Percentiles rank a stretch among this genome's conserved stretches.
Conservation (phyloP, 23 red algal genomes). For the Gracilaria vermiculophylla region DNA sequence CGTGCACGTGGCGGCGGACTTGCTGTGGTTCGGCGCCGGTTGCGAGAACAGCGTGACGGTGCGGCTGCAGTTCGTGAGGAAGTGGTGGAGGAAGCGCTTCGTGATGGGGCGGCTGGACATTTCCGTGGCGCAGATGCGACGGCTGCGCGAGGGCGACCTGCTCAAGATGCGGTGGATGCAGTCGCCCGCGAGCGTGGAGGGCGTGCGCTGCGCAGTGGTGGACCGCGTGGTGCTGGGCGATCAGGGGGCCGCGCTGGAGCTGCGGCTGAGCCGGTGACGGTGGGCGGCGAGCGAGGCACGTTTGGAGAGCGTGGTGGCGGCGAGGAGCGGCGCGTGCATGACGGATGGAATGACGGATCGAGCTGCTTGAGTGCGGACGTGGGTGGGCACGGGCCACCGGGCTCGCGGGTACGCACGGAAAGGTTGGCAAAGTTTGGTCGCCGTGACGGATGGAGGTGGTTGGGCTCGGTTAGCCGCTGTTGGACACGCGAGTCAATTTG, state of each 20-base stretch:
- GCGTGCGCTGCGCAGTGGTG: conserved; percentile 1
- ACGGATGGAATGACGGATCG: too few species aligned
- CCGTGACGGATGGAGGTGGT: too few species aligned
- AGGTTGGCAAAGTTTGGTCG: too few species aligned
- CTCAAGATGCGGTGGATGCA: conserved; percentile 21
- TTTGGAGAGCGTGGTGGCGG: too few species aligned
- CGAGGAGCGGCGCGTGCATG: too few species aligned
- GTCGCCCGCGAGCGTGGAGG: neutral
- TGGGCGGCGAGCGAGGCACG: too few species aligned
- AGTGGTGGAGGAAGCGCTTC: neutral
- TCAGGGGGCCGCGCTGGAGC: neutral
- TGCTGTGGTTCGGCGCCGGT: neutral
- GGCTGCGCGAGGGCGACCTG: neutral
- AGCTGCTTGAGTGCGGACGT: too few species aligned
- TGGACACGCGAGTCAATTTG: too few species aligned
- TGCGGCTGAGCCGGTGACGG: neutral
- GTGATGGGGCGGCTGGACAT: neutral
- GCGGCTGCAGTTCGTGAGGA: neutral
- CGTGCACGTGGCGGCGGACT: neutral
- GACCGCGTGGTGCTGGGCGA: neutral
- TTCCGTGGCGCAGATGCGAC: neutral
- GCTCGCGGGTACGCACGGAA: too few species aligned
- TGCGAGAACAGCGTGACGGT: neutral
- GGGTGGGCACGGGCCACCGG: too few species aligned
- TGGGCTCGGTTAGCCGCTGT: too few species aligned